These are phyloP conservation scores for Amphichorda felina DNA, from an alignment of 2,329 filamentous ascomycete genomes.

Conservation along the genomic window DNA sequence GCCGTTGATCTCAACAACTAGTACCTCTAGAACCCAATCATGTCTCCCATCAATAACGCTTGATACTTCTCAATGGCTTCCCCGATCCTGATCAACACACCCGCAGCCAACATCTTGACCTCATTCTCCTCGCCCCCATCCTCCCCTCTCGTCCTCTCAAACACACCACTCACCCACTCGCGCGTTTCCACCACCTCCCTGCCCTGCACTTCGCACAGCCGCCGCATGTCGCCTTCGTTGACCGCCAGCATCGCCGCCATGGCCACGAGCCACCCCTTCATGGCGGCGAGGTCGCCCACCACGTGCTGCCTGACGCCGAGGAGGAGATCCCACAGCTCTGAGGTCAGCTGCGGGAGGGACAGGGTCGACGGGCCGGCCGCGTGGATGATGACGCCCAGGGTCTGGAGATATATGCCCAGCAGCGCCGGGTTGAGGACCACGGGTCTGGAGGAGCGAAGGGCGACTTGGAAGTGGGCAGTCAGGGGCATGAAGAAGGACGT, in stretches of 20 bases:
- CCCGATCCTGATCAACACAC: conserved; percentile 62
- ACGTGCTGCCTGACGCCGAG: conserved; percentile 52
- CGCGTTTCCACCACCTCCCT: conserved; percentile 74
- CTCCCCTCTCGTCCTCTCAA: conserved; percentile 45
- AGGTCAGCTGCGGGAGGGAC: conserved; percentile 65
- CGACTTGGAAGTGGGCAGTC: conserved; percentile 66
- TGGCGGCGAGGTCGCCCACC: conserved; percentile 51
- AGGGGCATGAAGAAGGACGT: conserved; percentile 79
- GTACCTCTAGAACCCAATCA: conserved; percentile 28
- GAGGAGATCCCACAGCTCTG: conserved; percentile 75
- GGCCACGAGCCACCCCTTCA: conserved; percentile 66
- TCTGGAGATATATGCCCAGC: conserved; percentile 73
- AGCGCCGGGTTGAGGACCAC: conserved; percentile 65
- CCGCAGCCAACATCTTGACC: conserved; percentile 67
- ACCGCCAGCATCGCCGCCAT: conserved; percentile 74
- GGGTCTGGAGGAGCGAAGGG: conserved; percentile 34
- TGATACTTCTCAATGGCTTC: conserved; percentile 79
- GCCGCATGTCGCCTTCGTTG: conserved; percentile 59
- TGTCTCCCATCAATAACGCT: conserved; percentile 60
- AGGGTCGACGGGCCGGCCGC: conserved; percentile 72
- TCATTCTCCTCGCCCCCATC: conserved; percentile 60
- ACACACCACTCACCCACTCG: conserved; percentile 73
- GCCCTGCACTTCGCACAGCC: conserved; percentile 62
- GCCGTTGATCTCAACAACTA: too few species aligned
- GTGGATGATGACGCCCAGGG: conserved; percentile 70